Conservation (phyloP, 805 yeast genomes). For the Cyberlindnera euphorbiiphila region DNA sequence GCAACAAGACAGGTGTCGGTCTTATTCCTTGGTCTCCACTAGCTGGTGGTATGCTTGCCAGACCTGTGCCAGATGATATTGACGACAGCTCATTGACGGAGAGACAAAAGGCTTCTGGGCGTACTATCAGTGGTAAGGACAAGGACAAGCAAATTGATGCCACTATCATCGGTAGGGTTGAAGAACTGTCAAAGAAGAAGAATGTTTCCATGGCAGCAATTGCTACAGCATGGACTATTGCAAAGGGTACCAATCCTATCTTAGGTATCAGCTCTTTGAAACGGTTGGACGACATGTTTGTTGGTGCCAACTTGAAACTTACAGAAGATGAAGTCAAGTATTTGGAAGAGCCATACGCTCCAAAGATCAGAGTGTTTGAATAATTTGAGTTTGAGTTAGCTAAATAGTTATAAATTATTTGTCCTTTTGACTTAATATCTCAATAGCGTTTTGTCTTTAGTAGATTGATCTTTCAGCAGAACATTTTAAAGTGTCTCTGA, state of each 20-base stretch:
- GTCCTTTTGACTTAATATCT: too few relatives aligned
- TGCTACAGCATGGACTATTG: constrained; percentile 48
- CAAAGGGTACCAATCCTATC: constrained; percentile 51
- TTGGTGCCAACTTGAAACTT: constrained; percentile 39
- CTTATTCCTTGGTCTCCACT: constrained; percentile 59
- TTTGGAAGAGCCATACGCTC: constrained; percentile 21
- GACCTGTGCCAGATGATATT: constrained; percentile 34
- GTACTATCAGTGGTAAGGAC: not conserved
- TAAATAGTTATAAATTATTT: too few relatives aligned
- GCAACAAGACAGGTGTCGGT: constrained; percentile 49
- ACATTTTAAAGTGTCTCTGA: too few relatives aligned
- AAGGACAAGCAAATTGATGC: constrained; percentile 22
- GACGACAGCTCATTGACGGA: constrained; percentile 1
- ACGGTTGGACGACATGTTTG: constrained; percentile 49
- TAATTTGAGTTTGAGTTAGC: too few relatives aligned
- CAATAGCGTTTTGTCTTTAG: too few relatives aligned
- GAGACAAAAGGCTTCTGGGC: not conserved
- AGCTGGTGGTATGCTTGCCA: constrained; percentile 50
- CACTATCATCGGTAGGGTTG: constrained; percentile 45
- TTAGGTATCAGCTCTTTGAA: constrained; percentile 47
- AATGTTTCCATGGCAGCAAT: constrained; percentile 48
- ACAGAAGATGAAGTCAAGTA: constrained; percentile 17
- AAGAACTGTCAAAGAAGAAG: constrained; percentile 44
- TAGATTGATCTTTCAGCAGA: too few relatives aligned
- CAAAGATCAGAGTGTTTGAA: too few relatives aligned